Evolutionary conservation across 1,284 basidiomycete genomes (phyloP).

Genomic region (Anthracocystis panici-leucophaei): DNA sequence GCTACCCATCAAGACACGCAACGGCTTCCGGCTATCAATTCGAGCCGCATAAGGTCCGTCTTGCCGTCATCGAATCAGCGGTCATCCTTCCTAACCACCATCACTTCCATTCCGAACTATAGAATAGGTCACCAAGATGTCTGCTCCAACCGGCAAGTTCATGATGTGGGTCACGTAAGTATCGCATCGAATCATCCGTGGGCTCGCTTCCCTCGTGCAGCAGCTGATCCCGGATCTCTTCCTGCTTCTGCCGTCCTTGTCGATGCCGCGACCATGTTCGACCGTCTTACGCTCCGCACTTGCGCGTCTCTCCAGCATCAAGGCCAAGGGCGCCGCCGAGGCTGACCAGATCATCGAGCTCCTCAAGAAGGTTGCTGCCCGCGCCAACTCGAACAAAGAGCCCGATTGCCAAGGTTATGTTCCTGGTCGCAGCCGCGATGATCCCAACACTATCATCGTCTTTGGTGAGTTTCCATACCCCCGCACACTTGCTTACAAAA

Average conservation of each 20-base stretch:
- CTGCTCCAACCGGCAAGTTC: slow-evolving; percentile 47
- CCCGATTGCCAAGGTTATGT: slow-evolving; percentile 45
- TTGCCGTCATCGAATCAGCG: too few relatives aligned
- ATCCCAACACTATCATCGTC: slow-evolving; percentile 48
- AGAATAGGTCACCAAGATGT: slow-evolving; percentile 14
- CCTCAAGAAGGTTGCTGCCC: slow-evolving; percentile 40
- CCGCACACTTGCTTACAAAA: too few relatives aligned
- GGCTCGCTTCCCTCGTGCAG: not conserved
- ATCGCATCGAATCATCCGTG: not conserved
- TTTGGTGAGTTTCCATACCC: slow-evolving; percentile 28
- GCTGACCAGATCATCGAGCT: slow-evolving; percentile 44
- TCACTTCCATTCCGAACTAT: not conserved
- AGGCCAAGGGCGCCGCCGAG: slow-evolving; percentile 44
- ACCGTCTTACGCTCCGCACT: not conserved
- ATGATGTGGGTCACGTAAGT: slow-evolving; percentile 48
- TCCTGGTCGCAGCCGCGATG: slow-evolving; percentile 41
- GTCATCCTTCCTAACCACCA: not conserved
- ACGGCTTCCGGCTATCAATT: slow-evolving; percentile 15
- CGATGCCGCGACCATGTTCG: not conserved
- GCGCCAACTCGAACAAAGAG: slow-evolving; percentile 50
- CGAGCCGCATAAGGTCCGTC: not conserved
- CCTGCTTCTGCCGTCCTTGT: not conserved
- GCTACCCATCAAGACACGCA: not conserved
- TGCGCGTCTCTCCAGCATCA: slow-evolving; percentile 18
- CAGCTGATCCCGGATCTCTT: not conserved